Evolutionary conservation across 768 basidiomycete species (phyloP).

Genomic region (Glaciozyma antarctica): DNA sequence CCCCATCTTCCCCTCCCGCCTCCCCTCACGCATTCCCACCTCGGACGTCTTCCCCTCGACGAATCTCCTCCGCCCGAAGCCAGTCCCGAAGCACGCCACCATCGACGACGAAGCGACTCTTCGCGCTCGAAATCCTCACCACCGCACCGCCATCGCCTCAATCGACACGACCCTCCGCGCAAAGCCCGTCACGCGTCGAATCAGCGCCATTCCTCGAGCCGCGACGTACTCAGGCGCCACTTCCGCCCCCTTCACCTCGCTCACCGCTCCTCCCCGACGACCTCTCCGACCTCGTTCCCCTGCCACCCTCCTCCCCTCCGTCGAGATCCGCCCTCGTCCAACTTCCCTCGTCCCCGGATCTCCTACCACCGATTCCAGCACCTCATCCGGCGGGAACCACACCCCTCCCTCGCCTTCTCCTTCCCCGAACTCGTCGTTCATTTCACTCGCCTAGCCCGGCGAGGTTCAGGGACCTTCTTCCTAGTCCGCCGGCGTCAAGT

Average conservation of each 20-base stretch:
- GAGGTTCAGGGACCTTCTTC: conserved; percentile 15
- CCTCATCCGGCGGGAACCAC: neutral
- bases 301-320: neutral
- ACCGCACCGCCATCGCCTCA: neutral
- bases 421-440: neutral
- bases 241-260: neutral
- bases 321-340: neutral
- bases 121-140: conserved; percentile 1
- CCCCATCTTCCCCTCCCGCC: neutral
- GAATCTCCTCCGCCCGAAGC: neutral
- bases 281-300: neutral
- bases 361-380: neutral
- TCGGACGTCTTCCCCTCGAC: conserved; percentile 5
- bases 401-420: neutral
- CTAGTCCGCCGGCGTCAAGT: conserved; percentile 9
- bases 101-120: conserved; percentile 13
- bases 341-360: neutral
- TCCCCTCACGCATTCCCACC: conserved; percentile 12
- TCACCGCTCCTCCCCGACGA: neutral
- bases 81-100: neutral
- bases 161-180: too few species aligned
- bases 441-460: conserved; percentile 19
- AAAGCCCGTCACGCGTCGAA: neutral
- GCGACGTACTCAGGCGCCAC: neutral
- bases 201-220: neutral